Evolutionary conservation across 2,329 filamentous ascomycete species (phyloP).

Genomic region (Dothistroma septosporum): DNA sequence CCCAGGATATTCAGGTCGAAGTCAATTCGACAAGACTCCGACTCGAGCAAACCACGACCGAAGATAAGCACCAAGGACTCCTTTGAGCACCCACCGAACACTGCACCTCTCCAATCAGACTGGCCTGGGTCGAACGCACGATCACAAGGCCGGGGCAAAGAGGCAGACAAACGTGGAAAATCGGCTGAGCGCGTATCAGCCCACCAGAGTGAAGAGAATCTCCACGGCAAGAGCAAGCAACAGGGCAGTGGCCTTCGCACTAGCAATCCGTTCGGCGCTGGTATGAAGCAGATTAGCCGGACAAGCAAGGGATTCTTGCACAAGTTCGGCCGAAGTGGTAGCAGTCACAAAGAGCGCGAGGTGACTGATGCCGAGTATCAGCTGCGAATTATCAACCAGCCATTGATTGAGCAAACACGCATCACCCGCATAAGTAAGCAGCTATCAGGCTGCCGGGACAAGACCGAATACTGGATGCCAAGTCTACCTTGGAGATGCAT

Average conservation of each 20-base stretch:
- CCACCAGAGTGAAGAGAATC: slow-evolving; percentile 28
- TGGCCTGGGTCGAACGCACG: slow-evolving; percentile 26
- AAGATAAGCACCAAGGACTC: slow-evolving; percentile 21
- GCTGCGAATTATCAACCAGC: slow-evolving; percentile 78
- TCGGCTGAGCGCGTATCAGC: slow-evolving; percentile 30
- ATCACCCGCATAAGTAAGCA: slow-evolving; percentile 85
- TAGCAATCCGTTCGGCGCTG: slow-evolving; percentile 29
- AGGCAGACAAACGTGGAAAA: slow-evolving; percentile 31
- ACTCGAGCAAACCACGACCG: slow-evolving; percentile 25
- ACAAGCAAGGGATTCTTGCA: slow-evolving; percentile 25
- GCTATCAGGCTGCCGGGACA: slow-evolving; percentile 81
- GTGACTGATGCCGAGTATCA: slow-evolving; percentile 76
- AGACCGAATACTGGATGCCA: slow-evolving; percentile 99
- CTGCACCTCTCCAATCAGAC: slow-evolving; percentile 28
- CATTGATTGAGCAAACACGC: slow-evolving; percentile 84
- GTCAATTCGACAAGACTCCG: slow-evolving; percentile 32
- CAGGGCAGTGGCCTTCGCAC: slow-evolving; percentile 26
- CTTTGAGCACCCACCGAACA: slow-evolving; percentile 26
- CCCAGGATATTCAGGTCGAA: slow-evolving; percentile 14
- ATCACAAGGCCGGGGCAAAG: slow-evolving; percentile 23
- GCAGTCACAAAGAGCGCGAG: slow-evolving; percentile 56
- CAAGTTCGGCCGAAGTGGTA: slow-evolving; percentile 50
- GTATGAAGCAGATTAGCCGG: slow-evolving; percentile 26
- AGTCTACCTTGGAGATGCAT: slow-evolving; percentile 93
- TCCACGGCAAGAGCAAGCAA: slow-evolving; percentile 17